These are phyloP conservation scores for Ophiostoma ips DNA, from an alignment of 2,329 filamentous ascomycete genomes.

Conservation along the genomic window DNA sequence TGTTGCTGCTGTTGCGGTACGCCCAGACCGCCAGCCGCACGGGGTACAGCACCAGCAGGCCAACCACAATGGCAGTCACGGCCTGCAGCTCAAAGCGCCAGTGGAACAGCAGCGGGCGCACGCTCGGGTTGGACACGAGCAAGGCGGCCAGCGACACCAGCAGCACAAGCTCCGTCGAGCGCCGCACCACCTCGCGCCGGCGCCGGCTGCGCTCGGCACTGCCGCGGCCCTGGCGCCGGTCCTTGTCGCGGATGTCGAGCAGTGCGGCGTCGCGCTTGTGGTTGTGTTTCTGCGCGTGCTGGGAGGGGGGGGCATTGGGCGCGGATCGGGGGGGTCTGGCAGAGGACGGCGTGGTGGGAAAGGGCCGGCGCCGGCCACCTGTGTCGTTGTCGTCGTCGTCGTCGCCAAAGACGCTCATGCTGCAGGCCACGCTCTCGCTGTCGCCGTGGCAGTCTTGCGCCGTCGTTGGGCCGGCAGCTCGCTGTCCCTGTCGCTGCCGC, in stretches of 20 bases:
- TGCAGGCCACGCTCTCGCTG: constrained; percentile 4
- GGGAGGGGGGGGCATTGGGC: too few relatives aligned
- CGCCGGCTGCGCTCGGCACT: constrained; percentile 24
- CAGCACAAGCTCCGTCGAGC: constrained; percentile 37
- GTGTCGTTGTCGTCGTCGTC: constrained; percentile 25
- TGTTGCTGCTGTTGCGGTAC: background rate
- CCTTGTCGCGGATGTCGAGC: constrained; percentile 8
- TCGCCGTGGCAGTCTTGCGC: background rate
- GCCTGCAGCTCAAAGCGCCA: constrained; percentile 35
- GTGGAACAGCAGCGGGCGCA: constrained; percentile 28
- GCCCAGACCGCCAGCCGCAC: constrained; percentile 33
- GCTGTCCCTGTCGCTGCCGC: too few relatives aligned
- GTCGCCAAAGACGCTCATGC: background rate
- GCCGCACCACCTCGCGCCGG: constrained; percentile 37
- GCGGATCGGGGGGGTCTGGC: background rate
- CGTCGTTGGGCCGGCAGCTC: background rate
- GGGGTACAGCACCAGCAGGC: constrained; percentile 42
- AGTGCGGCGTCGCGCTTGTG: constrained; percentile 12
- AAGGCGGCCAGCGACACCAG: constrained; percentile 35
- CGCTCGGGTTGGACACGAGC: constrained; percentile 32
- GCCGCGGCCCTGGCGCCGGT: constrained; percentile 14
- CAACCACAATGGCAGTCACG: constrained; percentile 23
- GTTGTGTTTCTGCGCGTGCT: too few relatives aligned
- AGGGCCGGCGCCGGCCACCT: background rate
- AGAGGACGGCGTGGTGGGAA: too few relatives aligned